phyloP scores from a whole-genome alignment of 257 asterid species.

The Ballota nigra region DNA sequence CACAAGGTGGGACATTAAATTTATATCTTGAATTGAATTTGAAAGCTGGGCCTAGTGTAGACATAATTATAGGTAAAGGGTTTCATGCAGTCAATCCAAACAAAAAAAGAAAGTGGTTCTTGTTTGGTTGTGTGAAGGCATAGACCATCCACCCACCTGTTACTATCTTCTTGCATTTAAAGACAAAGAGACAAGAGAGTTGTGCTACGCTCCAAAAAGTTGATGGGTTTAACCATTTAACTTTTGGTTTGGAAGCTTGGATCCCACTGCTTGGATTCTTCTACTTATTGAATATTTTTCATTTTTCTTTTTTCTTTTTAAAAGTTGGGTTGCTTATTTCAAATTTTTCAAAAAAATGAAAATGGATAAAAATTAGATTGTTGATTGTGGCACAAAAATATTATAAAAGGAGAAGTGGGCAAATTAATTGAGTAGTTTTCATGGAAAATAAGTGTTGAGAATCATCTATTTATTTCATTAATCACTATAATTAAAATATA shows the following conservation, averaged over 20 bases:
- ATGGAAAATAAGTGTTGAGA: too few species aligned
- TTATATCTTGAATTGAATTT: neutral
- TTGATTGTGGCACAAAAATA: too few species aligned
- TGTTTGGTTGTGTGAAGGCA: conserved; percentile 27
- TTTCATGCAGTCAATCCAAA: conserved; percentile 8
- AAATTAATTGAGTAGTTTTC: too few species aligned
- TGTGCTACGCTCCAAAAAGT: conserved; percentile 27
- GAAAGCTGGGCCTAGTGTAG: neutral
- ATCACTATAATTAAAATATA: too few species aligned
- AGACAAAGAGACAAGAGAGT: conserved; percentile 35
- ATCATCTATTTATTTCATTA: too few species aligned
- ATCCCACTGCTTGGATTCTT: conserved; percentile 4
- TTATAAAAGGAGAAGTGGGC: too few species aligned
- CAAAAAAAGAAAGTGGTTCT: neutral
- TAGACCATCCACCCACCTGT: conserved; percentile 38
- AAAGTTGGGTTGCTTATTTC: too few species aligned
- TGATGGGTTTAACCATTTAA: conserved; percentile 23
- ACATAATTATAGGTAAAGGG: conserved; percentile 4
- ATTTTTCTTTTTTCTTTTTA: too few species aligned
- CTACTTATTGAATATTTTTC: neutral
- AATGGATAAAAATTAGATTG: too few species aligned
- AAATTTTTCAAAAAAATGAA: too few species aligned
- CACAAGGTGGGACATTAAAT: too few species aligned
- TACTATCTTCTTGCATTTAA: conserved; percentile 33
- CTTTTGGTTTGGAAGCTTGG: conserved; percentile 20